These are phyloP conservation scores for Neopestalotiopsis sp. DNA, from an alignment of 2,329 filamentous ascomycete genomes.

Conservation along the genomic window DNA sequence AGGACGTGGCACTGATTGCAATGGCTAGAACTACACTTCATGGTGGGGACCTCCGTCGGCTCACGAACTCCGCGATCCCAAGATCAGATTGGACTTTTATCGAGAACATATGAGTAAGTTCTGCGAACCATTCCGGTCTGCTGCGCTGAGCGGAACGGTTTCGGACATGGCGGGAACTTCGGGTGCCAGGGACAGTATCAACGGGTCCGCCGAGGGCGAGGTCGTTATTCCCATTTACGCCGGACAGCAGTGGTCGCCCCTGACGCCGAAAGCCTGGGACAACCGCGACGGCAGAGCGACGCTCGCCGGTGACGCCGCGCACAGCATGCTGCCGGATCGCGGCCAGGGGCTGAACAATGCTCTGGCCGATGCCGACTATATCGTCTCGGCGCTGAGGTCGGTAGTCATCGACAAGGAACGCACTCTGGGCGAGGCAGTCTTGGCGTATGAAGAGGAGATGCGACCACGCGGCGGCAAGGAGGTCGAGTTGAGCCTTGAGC, in stretches of 20 bases:
- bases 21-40: neutral
- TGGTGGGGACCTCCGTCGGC: neutral
- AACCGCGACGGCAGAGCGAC: neutral
- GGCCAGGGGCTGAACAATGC: conserved; percentile 3
- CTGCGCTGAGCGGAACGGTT: neutral
- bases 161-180: neutral
- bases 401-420: neutral
- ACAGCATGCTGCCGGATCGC: neutral
- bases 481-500: neutral
- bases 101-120: neutral
- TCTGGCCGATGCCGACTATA: neutral
- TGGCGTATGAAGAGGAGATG: neutral
- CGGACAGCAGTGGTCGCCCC: neutral
- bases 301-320: conserved; percentile 1
- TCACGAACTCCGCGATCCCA: neutral
- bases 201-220: neutral
- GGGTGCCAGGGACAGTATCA: neutral
- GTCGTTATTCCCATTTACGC: neutral
- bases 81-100: neutral
- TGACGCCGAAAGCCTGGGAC: neutral
- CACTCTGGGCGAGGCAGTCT: neutral
- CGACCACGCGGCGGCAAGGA: neutral
- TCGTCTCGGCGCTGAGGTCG: neutral
- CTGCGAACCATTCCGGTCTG: conserved; percentile 1
- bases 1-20: neutral